phyloP scores from a whole-genome alignment of 345 rosid genomes.

The Hypericum perforatum region DNA sequence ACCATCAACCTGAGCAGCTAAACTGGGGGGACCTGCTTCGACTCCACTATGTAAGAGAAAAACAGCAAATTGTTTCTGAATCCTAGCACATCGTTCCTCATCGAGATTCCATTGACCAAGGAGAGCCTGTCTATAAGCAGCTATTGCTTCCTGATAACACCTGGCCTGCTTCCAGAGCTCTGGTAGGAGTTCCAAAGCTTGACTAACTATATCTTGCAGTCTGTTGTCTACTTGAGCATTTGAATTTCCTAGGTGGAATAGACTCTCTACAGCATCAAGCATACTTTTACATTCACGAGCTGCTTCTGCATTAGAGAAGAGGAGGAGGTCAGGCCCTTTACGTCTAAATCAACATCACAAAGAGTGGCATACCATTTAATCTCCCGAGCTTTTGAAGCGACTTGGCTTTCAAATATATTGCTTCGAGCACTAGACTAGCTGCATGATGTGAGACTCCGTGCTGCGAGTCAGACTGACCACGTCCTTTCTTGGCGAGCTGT shows the following conservation, averaged over 20 bases:
- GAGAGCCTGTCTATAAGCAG: conserved; percentile 76
- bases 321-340: not conserved
- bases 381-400: conserved; percentile 88
- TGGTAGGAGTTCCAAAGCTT: conserved; percentile 82
- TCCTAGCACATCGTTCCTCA: conserved; percentile 61
- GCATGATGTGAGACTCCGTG: conserved; percentile 61
- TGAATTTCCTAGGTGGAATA: conserved; percentile 72
- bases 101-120: conserved; percentile 85
- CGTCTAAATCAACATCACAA: conserved; percentile 2
- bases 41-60: conserved; percentile 79
- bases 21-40: conserved; percentile 71
- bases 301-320: conserved; percentile 51
- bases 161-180: conserved; percentile 74
- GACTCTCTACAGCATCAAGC: conserved; percentile 81
- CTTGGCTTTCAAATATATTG: conserved; percentile 80
- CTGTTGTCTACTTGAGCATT: conserved; percentile 64
- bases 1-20: conserved; percentile 67
- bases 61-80: conserved; percentile 80
- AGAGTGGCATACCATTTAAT: conserved; percentile 38
- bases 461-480: conserved; percentile 39
- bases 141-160: conserved; percentile 51
- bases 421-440: conserved; percentile 79
- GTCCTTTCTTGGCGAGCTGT: conserved; percentile 37
- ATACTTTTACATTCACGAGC: conserved; percentile 72
- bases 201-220: conserved; percentile 75